Conservation (phyloP, 1,284 basidiomycete genomes). For the Cryptococcus sp. region DNA sequence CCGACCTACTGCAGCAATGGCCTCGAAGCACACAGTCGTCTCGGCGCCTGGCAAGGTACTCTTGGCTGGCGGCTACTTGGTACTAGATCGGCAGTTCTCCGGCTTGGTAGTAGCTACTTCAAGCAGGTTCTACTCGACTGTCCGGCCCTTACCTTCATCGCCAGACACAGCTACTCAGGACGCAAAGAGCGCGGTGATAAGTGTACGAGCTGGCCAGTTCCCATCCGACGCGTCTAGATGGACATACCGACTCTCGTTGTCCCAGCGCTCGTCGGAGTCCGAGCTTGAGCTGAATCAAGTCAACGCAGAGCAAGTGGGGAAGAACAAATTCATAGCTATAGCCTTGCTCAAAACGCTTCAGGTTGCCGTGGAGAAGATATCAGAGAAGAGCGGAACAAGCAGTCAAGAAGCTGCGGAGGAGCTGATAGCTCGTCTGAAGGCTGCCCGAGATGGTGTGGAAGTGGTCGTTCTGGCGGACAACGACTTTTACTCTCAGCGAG, state of each 20-base stretch:
- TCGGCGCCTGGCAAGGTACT: slow-evolving; percentile 96
- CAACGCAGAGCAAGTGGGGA: slow-evolving; percentile 30
- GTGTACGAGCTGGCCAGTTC: slow-evolving; percentile 91
- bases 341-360: slow-evolving; percentile 76
- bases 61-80: slow-evolving; percentile 90
- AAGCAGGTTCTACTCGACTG: slow-evolving; percentile 83
- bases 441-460: slow-evolving; percentile 56
- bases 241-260: slow-evolving; percentile 63
- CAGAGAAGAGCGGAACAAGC: slow-evolving; percentile 48
- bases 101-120: slow-evolving; percentile 88
- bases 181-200: slow-evolving; percentile 54
- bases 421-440: slow-evolving; percentile 45
- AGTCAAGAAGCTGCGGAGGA: slow-evolving; percentile 37
- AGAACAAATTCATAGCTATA: slow-evolving; percentile 90
- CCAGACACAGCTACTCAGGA: slow-evolving; percentile 55
- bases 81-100: slow-evolving; percentile 78
- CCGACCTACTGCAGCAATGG: background rate
- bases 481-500: slow-evolving; percentile 94
- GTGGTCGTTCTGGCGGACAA: slow-evolving; percentile 89
- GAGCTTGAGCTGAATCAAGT: slow-evolving; percentile 18
- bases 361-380: slow-evolving; percentile 65
- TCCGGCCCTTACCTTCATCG: background rate
- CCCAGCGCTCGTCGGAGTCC: slow-evolving; percentile 5
- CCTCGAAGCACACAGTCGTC: slow-evolving; percentile 59
- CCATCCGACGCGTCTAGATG: slow-evolving; percentile 65